phyloP scores from a whole-genome alignment of 345 rosid genomes.

The Eucalyptus erythrocorys region DNA sequence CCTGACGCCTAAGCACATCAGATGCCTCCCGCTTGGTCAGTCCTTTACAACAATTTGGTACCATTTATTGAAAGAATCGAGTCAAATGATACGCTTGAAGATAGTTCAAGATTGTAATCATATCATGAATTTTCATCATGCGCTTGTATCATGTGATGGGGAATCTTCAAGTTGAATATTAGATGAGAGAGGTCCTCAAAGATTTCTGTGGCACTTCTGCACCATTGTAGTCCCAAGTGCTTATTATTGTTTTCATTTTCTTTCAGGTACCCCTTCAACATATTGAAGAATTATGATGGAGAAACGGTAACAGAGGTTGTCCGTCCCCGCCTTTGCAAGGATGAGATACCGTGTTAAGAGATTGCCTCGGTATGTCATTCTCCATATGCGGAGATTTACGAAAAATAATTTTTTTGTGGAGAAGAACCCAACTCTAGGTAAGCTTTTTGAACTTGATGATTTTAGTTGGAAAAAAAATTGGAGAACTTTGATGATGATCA shows the following conservation, averaged over 20 bases:
- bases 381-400: constrained; percentile 79
- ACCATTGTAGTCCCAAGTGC: not conserved
- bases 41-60: not conserved
- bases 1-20: not conserved
- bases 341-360: constrained; percentile 73
- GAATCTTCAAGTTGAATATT: not conserved
- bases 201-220: not conserved
- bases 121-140: not conserved
- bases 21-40: not conserved
- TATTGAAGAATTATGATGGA: constrained; percentile 93
- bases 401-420: constrained; percentile 84
- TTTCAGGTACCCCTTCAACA: constrained; percentile 55
- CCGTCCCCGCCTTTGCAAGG: constrained; percentile 70
- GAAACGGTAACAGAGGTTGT: constrained; percentile 49
- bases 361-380: constrained; percentile 70
- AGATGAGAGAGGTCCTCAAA: not conserved
- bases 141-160: not conserved
- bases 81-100: not conserved
- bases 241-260: not conserved
- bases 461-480: no score
- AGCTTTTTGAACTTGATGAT: no score
- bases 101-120: not conserved
- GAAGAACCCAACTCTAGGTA: no score
- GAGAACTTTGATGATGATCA: no score
- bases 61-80: not conserved